Evolutionary conservation across 768 basidiomycete genomes (phyloP).

Genomic region (Leccinellum rugosiceps): DNA sequence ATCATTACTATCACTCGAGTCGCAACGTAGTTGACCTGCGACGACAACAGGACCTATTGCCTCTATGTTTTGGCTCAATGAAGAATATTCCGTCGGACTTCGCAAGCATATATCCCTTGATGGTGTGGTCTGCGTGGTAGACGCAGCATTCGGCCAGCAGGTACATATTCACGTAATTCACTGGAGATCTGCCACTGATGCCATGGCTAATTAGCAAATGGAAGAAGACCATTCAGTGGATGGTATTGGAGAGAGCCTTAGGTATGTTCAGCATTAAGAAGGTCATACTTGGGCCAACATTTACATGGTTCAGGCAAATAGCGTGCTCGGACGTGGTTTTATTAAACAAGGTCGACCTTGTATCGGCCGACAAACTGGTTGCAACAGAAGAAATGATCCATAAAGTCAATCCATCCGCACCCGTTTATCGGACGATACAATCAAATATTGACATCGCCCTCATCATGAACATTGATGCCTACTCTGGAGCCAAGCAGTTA

Average conservation of each 20-base stretch:
- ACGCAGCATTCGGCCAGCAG: constrained; percentile 75
- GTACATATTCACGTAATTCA: constrained; percentile 39
- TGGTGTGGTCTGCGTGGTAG: constrained; percentile 90
- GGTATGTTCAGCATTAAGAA: constrained; percentile 41
- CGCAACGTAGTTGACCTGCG: not conserved
- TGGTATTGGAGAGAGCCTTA: constrained; percentile 72
- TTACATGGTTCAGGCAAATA: constrained; percentile 68
- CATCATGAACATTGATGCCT: constrained; percentile 83
- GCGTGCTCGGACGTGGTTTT: constrained; percentile 89
- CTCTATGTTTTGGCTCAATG: constrained; percentile 83
- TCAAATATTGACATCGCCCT: constrained; percentile 70
- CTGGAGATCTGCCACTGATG: constrained; percentile 5
- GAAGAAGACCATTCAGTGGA: constrained; percentile 69
- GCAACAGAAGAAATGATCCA: constrained; percentile 60
- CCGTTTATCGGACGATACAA: constrained; percentile 68
- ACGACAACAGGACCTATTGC: constrained; percentile 69
- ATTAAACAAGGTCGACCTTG: constrained; percentile 88
- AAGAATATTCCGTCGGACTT: constrained; percentile 69
- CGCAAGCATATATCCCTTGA: constrained; percentile 74
- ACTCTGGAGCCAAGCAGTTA: constrained; percentile 45
- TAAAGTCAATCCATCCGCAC: constrained; percentile 76
- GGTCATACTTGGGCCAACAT: not conserved
- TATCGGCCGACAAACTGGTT: constrained; percentile 41
- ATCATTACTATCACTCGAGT: not conserved
- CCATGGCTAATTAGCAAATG: constrained; percentile 64